Base-by-base conservation (phyloP, 2,329 filamentous ascomycete genomes). In the Penicillium capsulatum region DNA sequence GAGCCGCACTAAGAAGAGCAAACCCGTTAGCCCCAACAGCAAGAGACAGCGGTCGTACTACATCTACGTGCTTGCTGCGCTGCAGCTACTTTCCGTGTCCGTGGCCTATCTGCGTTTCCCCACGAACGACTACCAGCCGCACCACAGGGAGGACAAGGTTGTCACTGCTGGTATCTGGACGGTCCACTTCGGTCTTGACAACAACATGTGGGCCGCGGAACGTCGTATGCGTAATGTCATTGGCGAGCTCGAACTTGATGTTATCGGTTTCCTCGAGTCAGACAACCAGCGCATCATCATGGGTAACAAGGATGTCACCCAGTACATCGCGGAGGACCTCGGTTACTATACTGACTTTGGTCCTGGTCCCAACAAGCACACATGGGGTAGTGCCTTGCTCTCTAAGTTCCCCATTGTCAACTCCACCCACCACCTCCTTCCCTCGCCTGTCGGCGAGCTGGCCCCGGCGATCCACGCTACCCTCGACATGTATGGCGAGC, bases 261-360 rank as follows among this genome's bases (percentile, higher is more conserved):
- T 98, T 4, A 78, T 98, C 32, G 92, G 92, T n/a, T 77, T 98
- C 14, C 76, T 98, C 1, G 92, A 98, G 66, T 86, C 84, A 1
- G 92, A 98, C 62, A 77, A 87, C 24, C 92, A 98, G 69, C 86
- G 91, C 53, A 95, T 98, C 69, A 98, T 98, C 72, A 98, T 97
- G 92, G 92, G 92, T 58, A 98, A 97, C 69, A 85, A 92, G 51
- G 92, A 98, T 63, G 85, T 87, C 7, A 96, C 92, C 1, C 92
- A 97, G 62, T 94, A 87, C 67, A 77, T 98, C 7, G 90, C 92
- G 14, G 91, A 97, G 63, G 90, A 98, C 52, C 77, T 98, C 8
- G 92, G 92, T 54, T 98, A 98, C 92, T 98, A 96, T 60, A 90
- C 94, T 34, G 92, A 98, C 70, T 96, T 89, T 58, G 92, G 92